Evolutionary conservation across 1,284 basidiomycete species (phyloP), one percentile per base, ranked within the genome.

Genomic region (Sphagnurus paluster): DNA sequence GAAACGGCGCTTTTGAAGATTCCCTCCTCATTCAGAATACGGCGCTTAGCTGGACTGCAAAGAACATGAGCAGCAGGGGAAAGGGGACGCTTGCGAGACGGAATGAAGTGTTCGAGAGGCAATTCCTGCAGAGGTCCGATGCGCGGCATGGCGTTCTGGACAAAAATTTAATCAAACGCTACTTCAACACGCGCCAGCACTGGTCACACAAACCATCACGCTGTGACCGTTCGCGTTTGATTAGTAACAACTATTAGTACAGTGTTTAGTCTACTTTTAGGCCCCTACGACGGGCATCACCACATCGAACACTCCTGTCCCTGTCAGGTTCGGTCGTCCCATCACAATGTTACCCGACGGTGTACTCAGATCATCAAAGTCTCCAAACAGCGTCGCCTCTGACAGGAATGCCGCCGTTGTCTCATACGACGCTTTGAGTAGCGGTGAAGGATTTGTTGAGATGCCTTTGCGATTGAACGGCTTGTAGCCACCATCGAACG

Each of bases 401-500:
- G 93, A 92, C 56, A 99, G 70, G 77, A 99, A 98, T 1, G 87
- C 79, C n/a, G 90, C 92, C 0, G 97, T 99, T 8, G 94, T 98
- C 72, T 99, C 97, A 68, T 91, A 99, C 5, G 92, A 95, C 2
- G 97, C 96, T 70, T 99, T 99, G 51, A 98, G 82, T 38, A 99
- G 76, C 3, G 96, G 93, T 20, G 94, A 97, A 6, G 92, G 84
- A 65, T 93, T 92, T 46, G 87, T 85, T 16, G 91, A 87, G 49
- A 99, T 89, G 54, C 97, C 97, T 50, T 88, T 93, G 42, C 97
- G 87, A 69, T 98, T 99, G 75, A 99, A 99, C 1, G 97, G 94
- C 66, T 91, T 92, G 76, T 96, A 99, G 19, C 90, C 93, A 36
- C 97, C 97, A 41, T 94, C 92, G 62, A 95, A 97, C 0, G 97